Percentiles rank a stretch among this genome's conserved stretches.
These are phyloP conservation scores for Suhomyces sp. DNA, from an alignment of 805 yeast species.

Conservation along the genomic window DNA sequence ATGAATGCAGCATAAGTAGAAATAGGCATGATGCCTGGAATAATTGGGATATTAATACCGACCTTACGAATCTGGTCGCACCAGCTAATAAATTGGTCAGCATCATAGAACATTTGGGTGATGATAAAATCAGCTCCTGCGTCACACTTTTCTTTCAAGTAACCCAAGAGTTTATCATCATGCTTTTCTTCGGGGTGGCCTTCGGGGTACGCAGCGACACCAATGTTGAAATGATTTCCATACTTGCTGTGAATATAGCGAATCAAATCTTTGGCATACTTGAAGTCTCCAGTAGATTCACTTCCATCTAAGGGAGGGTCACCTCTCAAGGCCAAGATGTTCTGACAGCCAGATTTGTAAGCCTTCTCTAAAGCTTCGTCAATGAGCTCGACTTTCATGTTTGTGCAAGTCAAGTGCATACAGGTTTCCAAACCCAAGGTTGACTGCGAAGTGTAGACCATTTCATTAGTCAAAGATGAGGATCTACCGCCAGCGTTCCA, in stretches of 20 bases:
- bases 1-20: slow-evolving; percentile 90
- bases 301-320: slow-evolving; percentile 84
- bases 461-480: slow-evolving; percentile 80
- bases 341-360: slow-evolving; percentile 88
- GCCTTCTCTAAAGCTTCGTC: slow-evolving; percentile 86
- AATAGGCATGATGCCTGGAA: slow-evolving; percentile 98
- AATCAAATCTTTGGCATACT: slow-evolving; percentile 84
- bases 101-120: slow-evolving; percentile 97
- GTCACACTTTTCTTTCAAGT: slow-evolving; percentile 83
- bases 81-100: slow-evolving; percentile 81
- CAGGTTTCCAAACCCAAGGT: slow-evolving; percentile 93
- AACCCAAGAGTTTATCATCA: slow-evolving; percentile 49
- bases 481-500: slow-evolving; percentile 98
- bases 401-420: slow-evolving; percentile 97
- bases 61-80: slow-evolving; percentile 61
- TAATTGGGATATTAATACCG: slow-evolving; percentile 81
- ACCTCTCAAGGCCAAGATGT: slow-evolving; percentile 90
- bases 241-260: slow-evolving; percentile 68
- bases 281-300: slow-evolving; percentile 78
- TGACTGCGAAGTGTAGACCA: slow-evolving; percentile 86
- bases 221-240: slow-evolving; percentile 89
- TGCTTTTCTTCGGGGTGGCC: slow-evolving; percentile 86
- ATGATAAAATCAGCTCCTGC: slow-evolving; percentile 92
- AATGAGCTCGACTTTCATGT: slow-evolving; percentile 78
- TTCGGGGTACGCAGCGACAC: slow-evolving; percentile 97